phyloP scores from a whole-genome alignment of 345 rosid genomes.

The Erysimum cheiranthoides region DNA sequence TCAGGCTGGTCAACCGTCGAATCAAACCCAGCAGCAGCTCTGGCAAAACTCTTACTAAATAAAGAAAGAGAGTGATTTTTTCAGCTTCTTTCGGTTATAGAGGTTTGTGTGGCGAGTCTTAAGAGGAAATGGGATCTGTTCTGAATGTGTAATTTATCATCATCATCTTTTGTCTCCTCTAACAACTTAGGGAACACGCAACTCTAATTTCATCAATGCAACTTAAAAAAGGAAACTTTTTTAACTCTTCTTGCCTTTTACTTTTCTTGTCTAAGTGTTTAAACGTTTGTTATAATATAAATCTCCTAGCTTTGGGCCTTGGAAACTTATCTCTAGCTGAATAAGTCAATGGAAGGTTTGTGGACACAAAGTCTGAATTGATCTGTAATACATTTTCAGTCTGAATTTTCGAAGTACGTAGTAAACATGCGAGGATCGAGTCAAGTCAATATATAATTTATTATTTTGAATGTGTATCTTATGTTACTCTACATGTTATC shows the following conservation, averaged over 20 bases:
- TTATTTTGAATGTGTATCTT: conserved; percentile 1
- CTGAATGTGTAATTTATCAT: conserved; percentile 42
- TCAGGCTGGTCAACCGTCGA: conserved; percentile 77
- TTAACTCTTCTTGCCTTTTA: background rate
- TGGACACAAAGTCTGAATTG: conserved; percentile 19
- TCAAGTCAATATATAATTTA: conserved; percentile 7
- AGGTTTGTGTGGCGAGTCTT: conserved; percentile 37
- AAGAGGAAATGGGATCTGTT: conserved; percentile 23
- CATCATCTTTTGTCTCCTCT: conserved; percentile 20
- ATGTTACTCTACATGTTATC: background rate
- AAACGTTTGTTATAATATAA: conserved; percentile 6
- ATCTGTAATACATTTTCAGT: background rate
- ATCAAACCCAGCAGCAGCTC: conserved; percentile 88
- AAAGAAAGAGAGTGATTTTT: conserved; percentile 25
- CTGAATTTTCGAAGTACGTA: background rate
- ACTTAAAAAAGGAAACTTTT: background rate
- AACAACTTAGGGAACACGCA: conserved; percentile 27
- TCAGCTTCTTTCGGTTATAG: conserved; percentile 33
- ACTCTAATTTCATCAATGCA: conserved; percentile 32
- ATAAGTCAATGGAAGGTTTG: background rate
- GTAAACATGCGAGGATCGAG: conserved; percentile 15
- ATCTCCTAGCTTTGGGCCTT: background rate
- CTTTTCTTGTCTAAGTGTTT: conserved; percentile 3
- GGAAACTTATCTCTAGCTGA: conserved; percentile 2
- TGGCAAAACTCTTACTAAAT: conserved; percentile 94